phyloP scores from a whole-genome alignment of 495 filamentous ascomycete genomes.

The Thermothielavioides terrestris region DNA sequence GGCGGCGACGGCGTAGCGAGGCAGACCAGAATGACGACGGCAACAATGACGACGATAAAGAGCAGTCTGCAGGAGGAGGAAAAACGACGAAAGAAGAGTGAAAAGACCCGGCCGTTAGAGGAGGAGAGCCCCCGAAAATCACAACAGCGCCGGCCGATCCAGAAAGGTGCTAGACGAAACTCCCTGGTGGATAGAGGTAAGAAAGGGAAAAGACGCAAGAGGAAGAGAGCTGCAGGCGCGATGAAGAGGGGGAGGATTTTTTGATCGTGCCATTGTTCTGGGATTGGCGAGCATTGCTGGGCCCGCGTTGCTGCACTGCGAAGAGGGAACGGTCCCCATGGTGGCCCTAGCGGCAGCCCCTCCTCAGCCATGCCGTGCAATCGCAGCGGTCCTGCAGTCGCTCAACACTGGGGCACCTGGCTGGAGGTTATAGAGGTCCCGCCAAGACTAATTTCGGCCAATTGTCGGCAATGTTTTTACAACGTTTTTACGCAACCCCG shows the following conservation, averaged over 20 bases:
- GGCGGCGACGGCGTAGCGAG: slow-evolving; percentile 10
- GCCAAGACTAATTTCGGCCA: no score
- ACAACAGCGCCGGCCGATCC: slow-evolving; percentile 32
- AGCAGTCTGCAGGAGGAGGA: slow-evolving; percentile 23
- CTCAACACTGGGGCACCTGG: background rate
- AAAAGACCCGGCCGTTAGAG: slow-evolving; percentile 45
- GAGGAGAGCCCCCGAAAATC: slow-evolving; percentile 41
- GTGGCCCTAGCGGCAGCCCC: slow-evolving; percentile 9
- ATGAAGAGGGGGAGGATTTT: slow-evolving; percentile 27
- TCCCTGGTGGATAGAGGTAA: slow-evolving; percentile 20
- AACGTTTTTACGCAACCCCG: no score
- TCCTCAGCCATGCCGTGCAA: background rate
- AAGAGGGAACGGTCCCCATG: slow-evolving; percentile 1
- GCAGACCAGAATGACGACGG: slow-evolving; percentile 7
- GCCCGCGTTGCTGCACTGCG: background rate
- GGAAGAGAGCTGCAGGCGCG: slow-evolving; percentile 14
- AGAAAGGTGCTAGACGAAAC: slow-evolving; percentile 23
- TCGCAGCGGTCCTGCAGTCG: background rate
- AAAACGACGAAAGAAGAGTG: slow-evolving; percentile 27
- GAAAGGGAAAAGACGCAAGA: slow-evolving; percentile 15
- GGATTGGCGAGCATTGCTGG: slow-evolving; percentile 14
- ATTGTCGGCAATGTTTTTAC: no score
- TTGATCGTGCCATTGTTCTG: slow-evolving; percentile 25
- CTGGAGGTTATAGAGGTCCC: no score
- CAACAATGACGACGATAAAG: slow-evolving; percentile 27